phyloP scores from a whole-genome alignment of 352 stramenopile species.

The Globisporangium okanoganense region DNA sequence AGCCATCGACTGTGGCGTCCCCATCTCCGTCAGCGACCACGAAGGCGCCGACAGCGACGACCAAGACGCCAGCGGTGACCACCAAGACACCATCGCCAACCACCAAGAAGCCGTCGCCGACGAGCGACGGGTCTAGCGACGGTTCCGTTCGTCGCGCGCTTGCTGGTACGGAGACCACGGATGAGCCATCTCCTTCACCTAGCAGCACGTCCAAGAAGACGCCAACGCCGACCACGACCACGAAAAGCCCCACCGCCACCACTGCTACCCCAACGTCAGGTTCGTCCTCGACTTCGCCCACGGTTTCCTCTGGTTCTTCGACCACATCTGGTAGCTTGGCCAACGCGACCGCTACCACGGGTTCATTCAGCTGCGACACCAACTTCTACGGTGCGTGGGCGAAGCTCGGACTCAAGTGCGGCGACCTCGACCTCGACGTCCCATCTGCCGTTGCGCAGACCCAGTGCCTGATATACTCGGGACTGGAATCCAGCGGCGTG shows the following conservation, averaged over 20 bases:
- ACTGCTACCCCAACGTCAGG: not conserved
- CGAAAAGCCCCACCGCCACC: slow-evolving; percentile 7
- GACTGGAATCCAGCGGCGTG: slow-evolving; percentile 35
- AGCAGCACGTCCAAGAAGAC: slow-evolving; percentile 25
- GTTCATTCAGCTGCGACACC: slow-evolving; percentile 68
- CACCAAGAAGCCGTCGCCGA: slow-evolving; percentile 6
- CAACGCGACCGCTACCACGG: slow-evolving; percentile 14
- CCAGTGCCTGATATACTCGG: slow-evolving; percentile 79
- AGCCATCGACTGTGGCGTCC: slow-evolving; percentile 2
- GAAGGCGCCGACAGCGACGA: slow-evolving; percentile 19
- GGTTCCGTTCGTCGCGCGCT: slow-evolving; percentile 4
- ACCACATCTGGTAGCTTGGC: slow-evolving; percentile 15
- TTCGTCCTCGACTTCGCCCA: slow-evolving; percentile 10
- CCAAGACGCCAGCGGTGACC: slow-evolving; percentile 19
- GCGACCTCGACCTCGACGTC: slow-evolving; percentile 43
- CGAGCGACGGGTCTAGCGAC: slow-evolving; percentile 3
- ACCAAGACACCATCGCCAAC: slow-evolving; percentile 17
- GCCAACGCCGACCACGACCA: slow-evolving; percentile 5
- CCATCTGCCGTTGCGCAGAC: slow-evolving; percentile 38
- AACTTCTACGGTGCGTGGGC: slow-evolving; percentile 78
- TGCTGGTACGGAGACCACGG: slow-evolving; percentile 3
- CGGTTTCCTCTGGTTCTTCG: slow-evolving; percentile 13
- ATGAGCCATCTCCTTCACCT: slow-evolving; percentile 4
- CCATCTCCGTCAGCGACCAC: slow-evolving; percentile 22
- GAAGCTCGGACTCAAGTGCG: slow-evolving; percentile 63